Evolutionary conservation across 1,284 basidiomycete species (phyloP), one percentile per base, ranked within the genome.

Genomic region (Leccinum solheimii): DNA sequence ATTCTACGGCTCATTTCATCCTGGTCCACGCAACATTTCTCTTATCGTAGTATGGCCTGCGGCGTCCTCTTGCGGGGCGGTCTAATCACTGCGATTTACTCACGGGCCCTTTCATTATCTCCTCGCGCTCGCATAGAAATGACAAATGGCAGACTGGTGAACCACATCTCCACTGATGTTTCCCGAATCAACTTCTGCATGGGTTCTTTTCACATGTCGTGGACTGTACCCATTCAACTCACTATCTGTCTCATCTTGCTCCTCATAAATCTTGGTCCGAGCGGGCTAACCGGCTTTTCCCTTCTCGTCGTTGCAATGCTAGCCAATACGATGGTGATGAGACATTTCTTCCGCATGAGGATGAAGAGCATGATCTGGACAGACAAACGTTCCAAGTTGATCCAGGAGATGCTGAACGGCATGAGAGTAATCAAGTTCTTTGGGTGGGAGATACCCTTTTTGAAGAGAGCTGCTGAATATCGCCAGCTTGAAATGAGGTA

Each of bases 401-500:
- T 95, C 6, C 91, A 94, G 72, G 94, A 95, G 68, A 80, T 96
- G 3, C 76, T 97, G 2, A 87, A 88, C 19, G 92, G 92, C 0
- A 95, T 96, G 85, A 88, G 91, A 67, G 83, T 96, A 59, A 91
- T 96, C 81, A 97, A 97, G 75, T 90, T 90, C 75, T 94, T 94
- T 70, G 84, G 88, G n/a, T 92, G 88, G 89, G 89, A 91, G 68
- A 67, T 75, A 2, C 90, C 93, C 0, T 94, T 93, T 76, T 80
- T 92, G 58, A 78, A 83, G 43, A 83, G 90, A 56, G 85, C 97
- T 48, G 81, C 83, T 36, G 84, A 85, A 27, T 89, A 90, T 69
- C 85, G 95, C 54, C 79, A 78, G 49, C 83, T 84, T 65, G 96
- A 97, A 76, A 86, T 95, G 78, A 69, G 68, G 82, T 87, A 73